Conservation (phyloP, 768 basidiomycete genomes). For the Daedalea quercina region DNA sequence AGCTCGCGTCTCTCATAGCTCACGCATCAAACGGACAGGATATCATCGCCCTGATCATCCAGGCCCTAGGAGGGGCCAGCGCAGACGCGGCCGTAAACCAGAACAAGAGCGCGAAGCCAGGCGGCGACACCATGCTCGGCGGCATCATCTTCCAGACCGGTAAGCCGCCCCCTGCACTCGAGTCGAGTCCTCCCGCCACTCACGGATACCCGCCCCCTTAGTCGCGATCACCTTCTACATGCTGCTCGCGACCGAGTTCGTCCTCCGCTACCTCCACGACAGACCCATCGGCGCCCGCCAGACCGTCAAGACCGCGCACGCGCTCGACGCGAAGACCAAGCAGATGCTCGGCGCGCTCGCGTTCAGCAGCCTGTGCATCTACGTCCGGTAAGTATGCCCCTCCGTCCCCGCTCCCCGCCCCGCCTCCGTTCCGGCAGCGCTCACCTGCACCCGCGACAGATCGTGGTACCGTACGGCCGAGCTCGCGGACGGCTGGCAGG, state of each 20-base stretch:
- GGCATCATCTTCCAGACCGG: conserved; percentile 22
- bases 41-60: conserved; percentile 31
- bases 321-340: conserved; percentile 17
- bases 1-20: not conserved
- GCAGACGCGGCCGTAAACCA: conserved; percentile 17
- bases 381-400: conserved; percentile 28
- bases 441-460: conserved; percentile 21
- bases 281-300: conserved; percentile 25
- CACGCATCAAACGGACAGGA: conserved; percentile 22
- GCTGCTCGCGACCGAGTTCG: conserved; percentile 38
- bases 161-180: conserved; percentile 8
- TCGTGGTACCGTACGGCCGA: conserved; percentile 45
- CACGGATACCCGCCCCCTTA: too few relatives aligned
- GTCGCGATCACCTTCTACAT: conserved; percentile 26
- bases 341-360: conserved; percentile 19
- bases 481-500: conserved; percentile 42
- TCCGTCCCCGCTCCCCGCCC: not conserved
- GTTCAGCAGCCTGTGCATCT: conserved; percentile 20
- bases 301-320: not conserved
- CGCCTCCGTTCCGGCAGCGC: conserved; percentile 5
- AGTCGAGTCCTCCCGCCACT: too few relatives aligned
- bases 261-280: conserved; percentile 31
- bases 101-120: conserved; percentile 9
- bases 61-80: conserved; percentile 31
- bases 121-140: conserved; percentile 23